Evolutionary conservation across 2,329 filamentous ascomycete genomes (phyloP).

Genomic region (Epichloe scottii): DNA sequence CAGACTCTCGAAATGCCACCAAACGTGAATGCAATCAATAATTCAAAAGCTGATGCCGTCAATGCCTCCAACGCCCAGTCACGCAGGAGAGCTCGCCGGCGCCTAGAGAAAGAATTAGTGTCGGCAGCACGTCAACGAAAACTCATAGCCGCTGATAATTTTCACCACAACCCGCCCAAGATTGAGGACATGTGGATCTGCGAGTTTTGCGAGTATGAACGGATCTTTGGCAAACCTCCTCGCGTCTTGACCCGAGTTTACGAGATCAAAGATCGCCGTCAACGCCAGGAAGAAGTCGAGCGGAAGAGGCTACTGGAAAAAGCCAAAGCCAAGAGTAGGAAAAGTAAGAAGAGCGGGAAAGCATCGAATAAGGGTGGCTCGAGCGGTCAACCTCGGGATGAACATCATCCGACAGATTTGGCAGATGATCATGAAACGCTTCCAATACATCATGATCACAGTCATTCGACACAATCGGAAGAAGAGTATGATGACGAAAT

Average conservation of each 20-base stretch:
- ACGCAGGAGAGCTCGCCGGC: conserved; percentile 50
- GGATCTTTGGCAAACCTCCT: conserved; percentile 82
- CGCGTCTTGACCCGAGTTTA: conserved; percentile 79
- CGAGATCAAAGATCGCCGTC: conserved; percentile 83
- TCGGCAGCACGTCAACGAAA: conserved; percentile 67
- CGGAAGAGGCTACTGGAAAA: conserved; percentile 77
- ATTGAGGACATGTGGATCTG: conserved; percentile 81
- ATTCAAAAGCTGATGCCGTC: conserved; percentile 10
- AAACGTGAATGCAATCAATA: conserved; percentile 8
- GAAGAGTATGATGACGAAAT: conserved; percentile 25
- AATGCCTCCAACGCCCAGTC: conserved; percentile 16
- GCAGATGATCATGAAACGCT: conserved; percentile 12
- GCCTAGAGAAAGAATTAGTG: conserved; percentile 57
- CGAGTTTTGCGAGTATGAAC: conserved; percentile 96
- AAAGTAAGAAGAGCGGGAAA: conserved; percentile 74
- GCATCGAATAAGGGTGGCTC: conserved; percentile 16
- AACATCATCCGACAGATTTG: conserved; percentile 12
- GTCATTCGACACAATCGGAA: conserved; percentile 27
- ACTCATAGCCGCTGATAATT: conserved; percentile 63
- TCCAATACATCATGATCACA: conserved; percentile 14
- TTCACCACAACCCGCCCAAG: conserved; percentile 59
- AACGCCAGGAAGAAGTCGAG: conserved; percentile 75
- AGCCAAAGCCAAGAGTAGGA: conserved; percentile 84
- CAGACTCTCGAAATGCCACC: conserved; percentile 8
- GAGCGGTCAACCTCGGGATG: conserved; percentile 11